Conservation (phyloP, 306 rosid species). For the Urtica urens region DNA sequence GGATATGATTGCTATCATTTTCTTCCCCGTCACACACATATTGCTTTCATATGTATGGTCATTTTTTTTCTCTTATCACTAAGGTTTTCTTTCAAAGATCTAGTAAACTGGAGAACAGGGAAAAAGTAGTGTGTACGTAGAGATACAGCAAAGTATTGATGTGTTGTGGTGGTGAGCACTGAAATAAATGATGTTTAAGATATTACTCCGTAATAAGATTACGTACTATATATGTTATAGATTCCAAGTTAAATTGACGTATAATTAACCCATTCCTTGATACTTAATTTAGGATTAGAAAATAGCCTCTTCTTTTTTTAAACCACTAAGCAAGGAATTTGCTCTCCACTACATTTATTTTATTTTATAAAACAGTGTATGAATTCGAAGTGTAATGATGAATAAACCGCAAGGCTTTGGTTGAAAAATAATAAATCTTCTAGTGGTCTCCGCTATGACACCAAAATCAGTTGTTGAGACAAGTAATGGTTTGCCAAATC, state of each 20-base stretch:
- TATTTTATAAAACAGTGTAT: neutral
- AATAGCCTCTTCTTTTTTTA: neutral
- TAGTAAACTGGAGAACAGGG: neutral
- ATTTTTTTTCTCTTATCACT: too few species aligned
- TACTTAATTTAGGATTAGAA: neutral
- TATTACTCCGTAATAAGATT: neutral
- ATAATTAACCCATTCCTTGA: neutral
- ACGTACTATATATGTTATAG: neutral
- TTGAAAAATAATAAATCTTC: too few species aligned
- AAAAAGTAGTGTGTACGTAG: neutral
- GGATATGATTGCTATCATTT: too few species aligned
- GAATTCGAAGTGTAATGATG: neutral
- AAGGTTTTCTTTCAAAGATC: too few species aligned
- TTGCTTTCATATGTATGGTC: too few species aligned
- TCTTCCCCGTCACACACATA: too few species aligned
- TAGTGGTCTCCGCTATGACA: too few species aligned
- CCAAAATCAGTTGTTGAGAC: too few species aligned
- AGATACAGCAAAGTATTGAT: neutral
- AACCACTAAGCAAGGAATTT: neutral
- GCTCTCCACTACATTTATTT: constrained; percentile 4
- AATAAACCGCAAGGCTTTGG: too few species aligned
- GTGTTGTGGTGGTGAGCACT: neutral
- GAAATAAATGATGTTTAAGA: neutral
- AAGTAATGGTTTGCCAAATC: too few species aligned
- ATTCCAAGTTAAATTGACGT: neutral